Conservation (phyloP, 148 eudicot genomes). For the Vaccinium myrtillus region DNA sequence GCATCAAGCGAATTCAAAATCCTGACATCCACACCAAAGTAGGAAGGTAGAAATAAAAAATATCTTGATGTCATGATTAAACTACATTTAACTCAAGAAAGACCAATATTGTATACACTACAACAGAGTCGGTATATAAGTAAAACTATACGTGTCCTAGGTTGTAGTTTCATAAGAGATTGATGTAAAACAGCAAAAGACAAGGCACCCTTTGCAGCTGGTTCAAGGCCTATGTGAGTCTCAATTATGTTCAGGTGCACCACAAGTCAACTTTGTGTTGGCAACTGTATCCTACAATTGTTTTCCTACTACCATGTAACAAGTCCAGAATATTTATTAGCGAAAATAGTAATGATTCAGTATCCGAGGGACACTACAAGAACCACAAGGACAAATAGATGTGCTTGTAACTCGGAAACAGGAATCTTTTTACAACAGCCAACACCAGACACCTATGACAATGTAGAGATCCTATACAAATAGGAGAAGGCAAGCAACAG, state of each 20-base stretch:
- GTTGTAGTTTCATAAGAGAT: neutral
- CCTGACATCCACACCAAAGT: neutral
- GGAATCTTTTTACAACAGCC: neutral
- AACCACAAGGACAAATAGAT: neutral
- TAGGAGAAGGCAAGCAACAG: neutral
- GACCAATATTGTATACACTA: neutral
- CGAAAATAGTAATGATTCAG: neutral
- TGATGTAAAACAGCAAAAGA: neutral
- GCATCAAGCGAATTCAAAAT: neutral
- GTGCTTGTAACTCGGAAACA: neutral
- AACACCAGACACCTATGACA: neutral
- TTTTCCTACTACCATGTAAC: conserved; percentile 5
- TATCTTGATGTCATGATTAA: neutral
- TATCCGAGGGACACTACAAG: neutral
- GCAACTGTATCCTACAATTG: neutral
- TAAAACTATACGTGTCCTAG: neutral
- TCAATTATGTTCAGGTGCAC: neutral
- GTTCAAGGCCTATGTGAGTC: neutral
- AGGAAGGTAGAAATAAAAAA: neutral
- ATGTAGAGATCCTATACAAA: neutral
- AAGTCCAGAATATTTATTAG: neutral
- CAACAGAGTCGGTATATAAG: neutral
- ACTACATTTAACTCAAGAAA: conserved; percentile 8
- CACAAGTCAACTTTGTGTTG: neutral
- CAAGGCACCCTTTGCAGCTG: neutral